Evolutionary conservation across 257 asterid genomes (phyloP).

Genomic region (Linderniella brevidens): DNA sequence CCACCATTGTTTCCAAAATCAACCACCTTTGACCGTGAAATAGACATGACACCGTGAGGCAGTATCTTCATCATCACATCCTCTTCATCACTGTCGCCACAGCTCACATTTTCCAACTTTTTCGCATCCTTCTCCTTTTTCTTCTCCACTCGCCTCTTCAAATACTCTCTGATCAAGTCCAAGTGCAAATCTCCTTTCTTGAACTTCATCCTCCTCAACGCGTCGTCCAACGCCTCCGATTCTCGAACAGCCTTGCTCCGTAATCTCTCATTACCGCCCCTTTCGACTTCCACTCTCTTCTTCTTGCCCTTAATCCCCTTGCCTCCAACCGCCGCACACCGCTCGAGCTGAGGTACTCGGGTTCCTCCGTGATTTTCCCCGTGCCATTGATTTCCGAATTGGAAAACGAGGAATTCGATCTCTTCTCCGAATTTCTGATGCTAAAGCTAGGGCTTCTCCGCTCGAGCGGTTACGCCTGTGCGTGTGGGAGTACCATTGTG

Average conservation of each 20-base stretch:
- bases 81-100: conserved; percentile 4
- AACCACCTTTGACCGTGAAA: conserved; percentile 27
- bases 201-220: conserved; percentile 64
- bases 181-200: conserved; percentile 74
- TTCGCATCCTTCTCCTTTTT: conserved; percentile 53
- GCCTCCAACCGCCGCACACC: conserved; percentile 16
- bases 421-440: too few relatives aligned
- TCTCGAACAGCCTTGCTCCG: conserved; percentile 20
- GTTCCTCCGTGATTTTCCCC: conserved; percentile 21
- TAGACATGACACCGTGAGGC: conserved; percentile 81
- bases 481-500: too few relatives aligned
- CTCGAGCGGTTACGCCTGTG: too few relatives aligned
- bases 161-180: conserved; percentile 71
- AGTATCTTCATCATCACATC: conserved; percentile 34
- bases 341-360: conserved; percentile 69
- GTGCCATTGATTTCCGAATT: too few relatives aligned
- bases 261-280: conserved; percentile 24
- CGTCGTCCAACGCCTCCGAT: conserved; percentile 82
- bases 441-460: too few relatives aligned
- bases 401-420: too few relatives aligned
- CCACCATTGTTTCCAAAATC: conserved; percentile 16
- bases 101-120: conserved; percentile 12
- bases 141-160: conserved; percentile 75
- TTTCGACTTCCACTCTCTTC: conserved; percentile 16
- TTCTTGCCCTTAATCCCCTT: conserved; percentile 7